Conservation (phyloP, 371 early-diverging fungal species). For the Rhizomucor pusillus region DNA sequence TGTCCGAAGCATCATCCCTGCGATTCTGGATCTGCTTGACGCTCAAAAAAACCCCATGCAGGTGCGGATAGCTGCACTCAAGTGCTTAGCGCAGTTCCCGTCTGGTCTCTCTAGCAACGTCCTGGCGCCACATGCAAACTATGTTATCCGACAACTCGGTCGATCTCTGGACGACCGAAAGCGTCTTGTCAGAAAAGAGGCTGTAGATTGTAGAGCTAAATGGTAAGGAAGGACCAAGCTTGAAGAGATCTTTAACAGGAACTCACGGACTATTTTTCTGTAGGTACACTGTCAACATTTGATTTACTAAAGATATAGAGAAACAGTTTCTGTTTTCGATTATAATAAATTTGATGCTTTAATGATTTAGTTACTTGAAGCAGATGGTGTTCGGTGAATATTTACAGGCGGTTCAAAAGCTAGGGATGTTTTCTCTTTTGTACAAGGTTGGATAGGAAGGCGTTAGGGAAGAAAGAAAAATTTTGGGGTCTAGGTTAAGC, state of each 20-base stretch:
- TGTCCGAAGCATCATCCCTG: slow-evolving; percentile 46
- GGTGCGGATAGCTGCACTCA: slow-evolving; percentile 70
- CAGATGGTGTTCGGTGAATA: no score
- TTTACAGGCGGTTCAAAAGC: background rate
- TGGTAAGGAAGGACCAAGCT: slow-evolving; percentile 71
- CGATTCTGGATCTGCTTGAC: slow-evolving; percentile 43
- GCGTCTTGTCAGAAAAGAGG: slow-evolving; percentile 83
- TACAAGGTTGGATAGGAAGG: background rate
- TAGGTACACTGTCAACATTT: no score
- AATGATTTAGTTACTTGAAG: no score
- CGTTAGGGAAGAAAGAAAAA: no score
- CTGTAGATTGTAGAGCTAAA: slow-evolving; percentile 79
- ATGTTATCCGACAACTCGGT: slow-evolving; percentile 62
- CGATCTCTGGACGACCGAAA: slow-evolving; percentile 82
- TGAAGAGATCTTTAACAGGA: background rate
- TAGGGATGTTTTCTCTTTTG: slow-evolving; percentile 1
- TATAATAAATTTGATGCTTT: no score
- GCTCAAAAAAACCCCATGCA: slow-evolving; percentile 38
- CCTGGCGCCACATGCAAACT: slow-evolving; percentile 58
- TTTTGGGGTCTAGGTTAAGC: slow-evolving; percentile 1
- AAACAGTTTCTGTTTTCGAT: no score
- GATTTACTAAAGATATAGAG: no score
- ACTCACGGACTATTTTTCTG: no score
- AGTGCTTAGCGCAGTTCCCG: slow-evolving; percentile 69
- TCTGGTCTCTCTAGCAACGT: slow-evolving; percentile 55